Evolutionary conservation across 495 filamentous ascomycete species (phyloP), one percentile per base, ranked within the genome.

Genomic region (Chaetomium cochliodes): DNA sequence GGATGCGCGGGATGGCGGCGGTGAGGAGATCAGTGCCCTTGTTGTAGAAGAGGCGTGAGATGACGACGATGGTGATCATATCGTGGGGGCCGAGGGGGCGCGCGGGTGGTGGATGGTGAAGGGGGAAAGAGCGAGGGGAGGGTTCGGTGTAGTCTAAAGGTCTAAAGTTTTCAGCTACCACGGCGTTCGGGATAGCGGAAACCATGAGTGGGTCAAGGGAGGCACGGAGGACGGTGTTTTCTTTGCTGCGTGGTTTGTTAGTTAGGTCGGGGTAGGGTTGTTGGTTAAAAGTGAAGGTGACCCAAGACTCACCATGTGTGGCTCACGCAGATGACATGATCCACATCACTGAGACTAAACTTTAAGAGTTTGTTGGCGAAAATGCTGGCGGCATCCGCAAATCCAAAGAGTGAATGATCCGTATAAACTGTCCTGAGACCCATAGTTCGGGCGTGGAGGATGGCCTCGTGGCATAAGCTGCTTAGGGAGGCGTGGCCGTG

Each of bases 1-100:
- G 84, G 39, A 98, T 96, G 57, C 92, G 90, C 2, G 94, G 94
- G 49, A 98, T 94, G 8, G 92, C 90, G 25, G 94, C 93, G 33
- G 96, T 96, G 0, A 98, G 83, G 0, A 98, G 85, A 75, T 97
- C 96, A 7, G 92, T 98, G 52, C 94, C 94, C 74, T 98, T 98
- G 78, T 98, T 98, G 79, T 98, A 97, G 75, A 97, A 98, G 15
- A 98, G 89, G 23, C 94, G 91, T 6, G 93, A 97, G 37, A 98
- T 93, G 5, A 98, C 93, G 0, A 98, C 92, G 62, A 98, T 98
- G 5, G 93, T 98, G 67, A 98, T 94, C 16, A 84, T 90, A 67
- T 96, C 92, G 58, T 91, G 81, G 2, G 92, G 92, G 0, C 90
- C 90, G 23, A 96, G 81, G 44, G 50, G 85, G 71, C 65, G 84